These are phyloP conservation scores for Penicillium sp. DNA, from an alignment of 2,329 filamentous ascomycete genomes.

Conservation along the genomic window DNA sequence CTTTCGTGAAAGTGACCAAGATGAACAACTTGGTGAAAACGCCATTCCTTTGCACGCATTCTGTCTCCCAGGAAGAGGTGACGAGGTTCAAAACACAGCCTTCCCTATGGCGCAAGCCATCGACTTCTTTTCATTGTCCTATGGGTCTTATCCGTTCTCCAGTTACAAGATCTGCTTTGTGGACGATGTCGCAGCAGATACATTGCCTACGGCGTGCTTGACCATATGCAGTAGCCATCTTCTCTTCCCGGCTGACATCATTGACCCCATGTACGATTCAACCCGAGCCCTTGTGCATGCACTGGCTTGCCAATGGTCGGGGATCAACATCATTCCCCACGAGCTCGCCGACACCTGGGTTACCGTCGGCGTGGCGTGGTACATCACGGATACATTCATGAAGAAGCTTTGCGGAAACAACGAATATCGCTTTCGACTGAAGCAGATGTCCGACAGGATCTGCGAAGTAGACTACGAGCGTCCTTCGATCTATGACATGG, in stretches of 20 bases:
- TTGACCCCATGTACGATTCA: constrained; percentile 77
- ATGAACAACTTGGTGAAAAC: constrained; percentile 82
- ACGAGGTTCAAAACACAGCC: constrained; percentile 82
- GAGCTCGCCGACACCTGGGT: constrained; percentile 80
- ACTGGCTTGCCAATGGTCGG: constrained; percentile 88
- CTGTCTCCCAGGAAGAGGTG: constrained; percentile 75
- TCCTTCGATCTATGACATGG: constrained; percentile 76
- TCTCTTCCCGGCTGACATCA: constrained; percentile 76
- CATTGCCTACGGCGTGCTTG: constrained; percentile 72
- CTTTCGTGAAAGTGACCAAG: constrained; percentile 83
- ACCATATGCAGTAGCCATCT: constrained; percentile 83
- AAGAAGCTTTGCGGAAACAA: constrained; percentile 89
- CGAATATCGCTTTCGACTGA: constrained; percentile 86
- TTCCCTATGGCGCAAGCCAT: constrained; percentile 77
- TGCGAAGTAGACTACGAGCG: constrained; percentile 76
- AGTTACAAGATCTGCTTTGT: constrained; percentile 93
- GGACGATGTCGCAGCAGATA: constrained; percentile 76
- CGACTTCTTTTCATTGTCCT: constrained; percentile 85
- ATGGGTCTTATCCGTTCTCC: constrained; percentile 84
- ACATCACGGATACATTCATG: constrained; percentile 92
- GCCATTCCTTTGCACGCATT: constrained; percentile 87
- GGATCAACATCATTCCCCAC: constrained; percentile 84
- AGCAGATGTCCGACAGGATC: constrained; percentile 74
- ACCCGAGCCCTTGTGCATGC: constrained; percentile 78
- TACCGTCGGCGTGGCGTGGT: constrained; percentile 83